phyloP scores from a whole-genome alignment of 2,329 filamentous ascomycete genomes.

The Lachnellula willkommii region DNA sequence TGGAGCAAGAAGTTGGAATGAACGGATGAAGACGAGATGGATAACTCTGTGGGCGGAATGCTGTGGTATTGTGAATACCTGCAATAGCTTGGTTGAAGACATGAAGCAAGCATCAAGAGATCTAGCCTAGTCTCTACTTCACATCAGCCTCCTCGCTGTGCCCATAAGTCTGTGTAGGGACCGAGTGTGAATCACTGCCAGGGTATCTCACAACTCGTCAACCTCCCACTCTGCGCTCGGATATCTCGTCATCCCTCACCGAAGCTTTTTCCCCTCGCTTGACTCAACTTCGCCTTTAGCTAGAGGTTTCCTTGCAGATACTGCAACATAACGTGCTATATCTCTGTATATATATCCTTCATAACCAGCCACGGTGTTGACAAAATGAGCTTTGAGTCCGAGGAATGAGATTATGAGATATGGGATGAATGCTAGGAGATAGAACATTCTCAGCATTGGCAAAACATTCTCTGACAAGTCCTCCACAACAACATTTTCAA shows the following conservation, averaged over 20 bases:
- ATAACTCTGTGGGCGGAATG: too few species aligned
- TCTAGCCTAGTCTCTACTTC: too few species aligned
- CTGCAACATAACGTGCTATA: conserved; percentile 27
- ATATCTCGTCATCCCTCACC: background rate
- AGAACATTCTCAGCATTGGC: conserved; percentile 46
- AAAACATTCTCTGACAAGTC: conserved; percentile 43
- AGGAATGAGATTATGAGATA: conserved; percentile 42
- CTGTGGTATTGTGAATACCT: too few species aligned
- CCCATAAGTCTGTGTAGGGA: too few species aligned
- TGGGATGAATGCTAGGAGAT: conserved; percentile 40
- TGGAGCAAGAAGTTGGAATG: too few species aligned
- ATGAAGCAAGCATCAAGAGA: too few species aligned
- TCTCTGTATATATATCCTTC: conserved; percentile 13
- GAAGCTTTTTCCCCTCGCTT: background rate
- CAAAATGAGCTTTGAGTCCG: conserved; percentile 40
- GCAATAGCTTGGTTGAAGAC: too few species aligned
- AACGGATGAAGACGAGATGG: too few species aligned
- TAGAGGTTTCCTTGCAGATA: conserved; percentile 35
- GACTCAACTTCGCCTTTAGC: background rate
- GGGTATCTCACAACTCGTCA: too few species aligned
- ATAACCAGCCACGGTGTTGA: conserved; percentile 44
- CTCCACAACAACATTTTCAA: conserved; percentile 36
- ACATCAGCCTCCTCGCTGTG: too few species aligned
- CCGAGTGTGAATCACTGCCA: too few species aligned
- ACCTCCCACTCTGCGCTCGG: too few species aligned